These are phyloP conservation scores for Thalassiosira pacifica DNA, from an alignment of 352 stramenopile genomes.

Conservation along the genomic window DNA sequence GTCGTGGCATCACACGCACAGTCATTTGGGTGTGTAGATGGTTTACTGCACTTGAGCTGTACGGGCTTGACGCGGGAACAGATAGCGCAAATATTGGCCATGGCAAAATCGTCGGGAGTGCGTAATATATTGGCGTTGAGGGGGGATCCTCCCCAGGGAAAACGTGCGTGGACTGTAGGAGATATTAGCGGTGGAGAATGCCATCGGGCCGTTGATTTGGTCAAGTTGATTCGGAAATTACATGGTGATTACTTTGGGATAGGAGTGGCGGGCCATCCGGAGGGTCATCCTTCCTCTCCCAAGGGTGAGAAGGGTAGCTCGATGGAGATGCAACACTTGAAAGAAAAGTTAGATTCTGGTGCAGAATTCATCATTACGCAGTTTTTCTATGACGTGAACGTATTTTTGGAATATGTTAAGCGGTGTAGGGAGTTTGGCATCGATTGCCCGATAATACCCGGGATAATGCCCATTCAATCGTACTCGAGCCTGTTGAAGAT, in stretches of 20 bases:
- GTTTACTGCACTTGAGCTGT: slow-evolving; percentile 90
- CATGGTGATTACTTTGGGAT: slow-evolving; percentile 97
- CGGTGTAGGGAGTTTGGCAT: slow-evolving; percentile 91
- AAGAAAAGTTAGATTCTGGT: slow-evolving; percentile 94
- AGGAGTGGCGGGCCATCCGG: slow-evolving; percentile 95
- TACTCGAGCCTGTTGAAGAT: slow-evolving; percentile 89
- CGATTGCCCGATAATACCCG: slow-evolving; percentile 94
- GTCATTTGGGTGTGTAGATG: slow-evolving; percentile 86
- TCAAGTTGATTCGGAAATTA: slow-evolving; percentile 93
- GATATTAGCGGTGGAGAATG: slow-evolving; percentile 91
- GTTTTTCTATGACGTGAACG: slow-evolving; percentile 97
- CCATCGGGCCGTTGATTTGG: slow-evolving; percentile 92
- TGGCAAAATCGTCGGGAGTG: slow-evolving; percentile 92
- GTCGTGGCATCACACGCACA: slow-evolving; percentile 77
- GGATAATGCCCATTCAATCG: slow-evolving; percentile 98
- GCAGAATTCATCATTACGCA: slow-evolving; percentile 98
- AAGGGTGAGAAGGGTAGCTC: slow-evolving; percentile 58
- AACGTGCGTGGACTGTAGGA: slow-evolving; percentile 78
- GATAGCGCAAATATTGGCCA: slow-evolving; percentile 91
- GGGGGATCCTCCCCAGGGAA: slow-evolving; percentile 93
- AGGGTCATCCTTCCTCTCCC: slow-evolving; percentile 92
- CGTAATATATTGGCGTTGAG: slow-evolving; percentile 97
- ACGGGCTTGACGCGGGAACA: slow-evolving; percentile 94
- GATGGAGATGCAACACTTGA: slow-evolving; percentile 92
- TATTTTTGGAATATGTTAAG: slow-evolving; percentile 94